Evolutionary conservation across 106 monocot species (phyloP), one percentile per base, ranked within the genome.

Genomic region (Gastrodia elata): DNA sequence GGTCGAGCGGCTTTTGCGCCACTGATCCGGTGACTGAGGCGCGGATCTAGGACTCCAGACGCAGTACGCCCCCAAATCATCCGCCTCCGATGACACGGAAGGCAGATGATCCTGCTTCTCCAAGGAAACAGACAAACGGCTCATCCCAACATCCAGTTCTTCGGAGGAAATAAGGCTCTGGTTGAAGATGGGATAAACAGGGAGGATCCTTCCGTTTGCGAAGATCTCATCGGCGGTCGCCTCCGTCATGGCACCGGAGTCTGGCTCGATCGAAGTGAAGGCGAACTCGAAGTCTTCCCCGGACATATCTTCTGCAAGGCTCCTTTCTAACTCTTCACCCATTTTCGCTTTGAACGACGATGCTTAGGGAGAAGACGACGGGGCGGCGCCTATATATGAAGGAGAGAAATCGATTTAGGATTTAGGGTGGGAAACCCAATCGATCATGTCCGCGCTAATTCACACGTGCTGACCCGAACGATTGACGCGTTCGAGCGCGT

Each of bases 1-100:
- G 2, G 82, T 81, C 8, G 87, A 89, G 24, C 74, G 59, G 78
- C 84, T 84, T 76, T 89, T 84, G 33, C 42, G 78, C 52, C 82
- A 87, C 46, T 28, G 52, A 40, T 64, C 76, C 56, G 72, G 71
- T 71, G 87, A 44, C 32, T 42, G 70, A 26, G 78, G 71, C 61
- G 46, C 52, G 74, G 75, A 68, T 18, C 32, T 36, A 33, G 77
- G 78, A 20, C 74, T 38, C 79, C 84, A 82, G 30, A 72, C 72
- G 71, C 83, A 87, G 70, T 75, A 81, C 61, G 65, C 71, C 49
- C 74, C 16, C 16, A 76, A 35, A 16, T 74, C 71, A 18, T 77
- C 75, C 40, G 75, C 56, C 38, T 78, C 79, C 25, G 38, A 22
- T 18, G 67, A 79, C 11, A 73, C 76, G 36, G 89, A 80, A 3